Percentiles rank a stretch among this genome's conserved stretches.
Evolutionary conservation across 805 yeast species (phyloP).

Genomic region (Candida multigemmis): DNA sequence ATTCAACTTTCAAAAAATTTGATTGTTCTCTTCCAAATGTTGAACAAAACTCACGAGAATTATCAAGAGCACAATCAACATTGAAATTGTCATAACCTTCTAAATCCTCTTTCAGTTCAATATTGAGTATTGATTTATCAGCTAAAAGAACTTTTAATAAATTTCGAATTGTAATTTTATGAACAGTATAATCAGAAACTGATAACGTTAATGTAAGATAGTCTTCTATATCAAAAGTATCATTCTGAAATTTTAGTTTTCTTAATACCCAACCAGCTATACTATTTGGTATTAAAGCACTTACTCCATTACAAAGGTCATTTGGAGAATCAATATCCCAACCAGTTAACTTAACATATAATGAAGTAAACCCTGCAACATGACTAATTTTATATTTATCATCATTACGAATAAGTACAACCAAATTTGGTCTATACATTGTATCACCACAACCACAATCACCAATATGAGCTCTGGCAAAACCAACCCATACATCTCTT

Average conservation of each 20-base stretch:
- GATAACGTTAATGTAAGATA: constrained; percentile 25
- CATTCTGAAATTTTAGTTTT: constrained; percentile 2
- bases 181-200: constrained; percentile 27
- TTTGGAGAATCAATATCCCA: constrained; percentile 13
- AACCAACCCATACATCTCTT: constrained; percentile 28
- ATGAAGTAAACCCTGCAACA: constrained; percentile 18
- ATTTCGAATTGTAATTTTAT: constrained; percentile 23
- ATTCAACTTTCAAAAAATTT: too few relatives aligned
- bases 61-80: constrained; percentile 19
- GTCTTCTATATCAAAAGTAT: constrained; percentile 14
- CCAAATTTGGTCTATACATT: constrained; percentile 32
- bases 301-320: constrained; percentile 18
- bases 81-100: constrained; percentile 13
- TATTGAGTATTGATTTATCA: constrained; percentile 5
- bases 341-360: constrained; percentile 18
- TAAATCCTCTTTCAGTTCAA: constrained; percentile 2
- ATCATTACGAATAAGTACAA: constrained; percentile 12
- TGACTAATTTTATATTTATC: constrained; percentile 16
- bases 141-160: constrained; percentile 12
- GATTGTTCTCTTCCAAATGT: constrained; percentile 15
- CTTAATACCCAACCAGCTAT: constrained; percentile 16
- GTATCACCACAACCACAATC: constrained; percentile 31
- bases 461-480: constrained; percentile 29
- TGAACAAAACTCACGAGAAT: constrained; percentile 16
- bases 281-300: constrained; percentile 27